Evolutionary conservation across 2,329 filamentous ascomycete species (phyloP).

Genomic region (Aspergillus versicolor): DNA sequence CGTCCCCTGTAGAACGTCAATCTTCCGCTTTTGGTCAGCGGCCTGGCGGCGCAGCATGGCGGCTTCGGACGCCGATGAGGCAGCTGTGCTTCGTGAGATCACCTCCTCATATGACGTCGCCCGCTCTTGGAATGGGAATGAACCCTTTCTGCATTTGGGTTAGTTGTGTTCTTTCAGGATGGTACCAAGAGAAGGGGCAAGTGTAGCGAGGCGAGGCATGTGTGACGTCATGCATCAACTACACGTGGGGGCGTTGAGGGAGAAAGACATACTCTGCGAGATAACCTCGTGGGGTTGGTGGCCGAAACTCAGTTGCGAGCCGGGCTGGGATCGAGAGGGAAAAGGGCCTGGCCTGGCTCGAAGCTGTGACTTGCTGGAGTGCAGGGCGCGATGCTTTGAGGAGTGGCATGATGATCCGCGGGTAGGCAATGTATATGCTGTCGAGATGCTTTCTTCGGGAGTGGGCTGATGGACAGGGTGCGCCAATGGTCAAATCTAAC

Average conservation of each 20-base stretch:
- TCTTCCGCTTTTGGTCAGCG: neutral
- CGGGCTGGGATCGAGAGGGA: slow-evolving; percentile 3
- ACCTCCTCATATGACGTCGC: slow-evolving; percentile 1
- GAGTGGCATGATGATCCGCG: neutral
- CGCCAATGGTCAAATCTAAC: no score
- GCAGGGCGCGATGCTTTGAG: neutral
- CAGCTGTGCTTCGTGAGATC: neutral
- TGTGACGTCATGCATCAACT: neutral
- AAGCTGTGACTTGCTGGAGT: neutral
- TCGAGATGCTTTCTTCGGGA: neutral
- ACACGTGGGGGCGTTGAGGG: neutral
- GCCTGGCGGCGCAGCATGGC: neutral
- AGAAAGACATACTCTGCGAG: slow-evolving; percentile 2
- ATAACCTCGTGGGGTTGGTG: neutral
- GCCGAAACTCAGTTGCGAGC: neutral
- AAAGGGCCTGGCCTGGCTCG: neutral
- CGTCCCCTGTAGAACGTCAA: neutral
- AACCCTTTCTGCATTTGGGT: neutral
- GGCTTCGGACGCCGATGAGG: neutral
- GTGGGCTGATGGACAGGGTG: neutral
- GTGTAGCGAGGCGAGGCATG: neutral
- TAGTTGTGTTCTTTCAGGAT: neutral
- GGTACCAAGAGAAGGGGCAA: neutral
- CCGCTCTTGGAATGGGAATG: neutral
- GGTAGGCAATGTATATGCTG: neutral